Conservation (phyloP, 1,284 basidiomycete species). For the Lentinus polychrous region DNA sequence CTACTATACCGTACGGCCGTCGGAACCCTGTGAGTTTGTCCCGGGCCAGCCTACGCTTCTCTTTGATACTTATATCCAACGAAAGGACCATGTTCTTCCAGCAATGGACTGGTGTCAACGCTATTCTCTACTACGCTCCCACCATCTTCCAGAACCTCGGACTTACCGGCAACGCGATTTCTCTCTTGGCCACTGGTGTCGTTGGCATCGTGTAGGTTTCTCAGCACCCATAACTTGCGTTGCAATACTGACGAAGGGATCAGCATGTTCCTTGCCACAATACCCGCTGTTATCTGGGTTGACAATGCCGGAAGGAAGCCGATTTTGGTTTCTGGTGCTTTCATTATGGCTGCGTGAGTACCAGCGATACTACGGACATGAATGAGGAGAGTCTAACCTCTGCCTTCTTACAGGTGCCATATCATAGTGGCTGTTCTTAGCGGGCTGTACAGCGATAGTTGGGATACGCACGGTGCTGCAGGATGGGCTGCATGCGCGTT, state of each 20-base stretch:
- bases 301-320: slow-evolving; percentile 68
- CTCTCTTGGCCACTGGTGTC: slow-evolving; percentile 73
- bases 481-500: slow-evolving; percentile 62
- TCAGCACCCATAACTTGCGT: slow-evolving; percentile 6
- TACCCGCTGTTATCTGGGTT: slow-evolving; percentile 68
- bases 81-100: slow-evolving; percentile 69
- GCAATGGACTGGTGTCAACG: slow-evolving; percentile 61
- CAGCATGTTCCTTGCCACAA: slow-evolving; percentile 70
- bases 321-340: slow-evolving; percentile 61
- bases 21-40: slow-evolving; percentile 42
- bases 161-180: slow-evolving; percentile 50
- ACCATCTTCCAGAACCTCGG: slow-evolving; percentile 56
- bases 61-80: background rate
- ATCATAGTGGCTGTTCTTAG: slow-evolving; percentile 56
- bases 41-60: background rate
- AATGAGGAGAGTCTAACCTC: background rate
- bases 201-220: slow-evolving; percentile 66
- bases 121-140: slow-evolving; percentile 66
- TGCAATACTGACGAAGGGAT: background rate
- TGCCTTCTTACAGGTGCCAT: slow-evolving; percentile 41
- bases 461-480: slow-evolving; percentile 40
- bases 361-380: background rate
- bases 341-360: slow-evolving; percentile 55
- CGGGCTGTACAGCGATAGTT: slow-evolving; percentile 45
- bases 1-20: slow-evolving; percentile 54